Conservation (phyloP, 805 yeast genomes). For the Pichia ethanolica region DNA sequence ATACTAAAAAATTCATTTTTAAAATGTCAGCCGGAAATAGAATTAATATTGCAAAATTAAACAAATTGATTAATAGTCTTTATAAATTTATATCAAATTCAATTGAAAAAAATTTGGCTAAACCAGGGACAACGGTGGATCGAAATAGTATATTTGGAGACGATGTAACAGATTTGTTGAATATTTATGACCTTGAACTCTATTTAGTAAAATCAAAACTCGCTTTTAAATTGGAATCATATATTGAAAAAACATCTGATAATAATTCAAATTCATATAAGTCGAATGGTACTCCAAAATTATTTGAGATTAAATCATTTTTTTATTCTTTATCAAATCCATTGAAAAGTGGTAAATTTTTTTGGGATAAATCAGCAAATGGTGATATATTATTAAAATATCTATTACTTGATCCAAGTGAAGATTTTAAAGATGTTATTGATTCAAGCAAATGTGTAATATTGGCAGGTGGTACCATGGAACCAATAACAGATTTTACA, state of each 20-base stretch:
- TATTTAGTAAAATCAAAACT: slow-evolving; percentile 65
- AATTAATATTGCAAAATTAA: slow-evolving; percentile 56
- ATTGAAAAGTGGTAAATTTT: slow-evolving; percentile 66
- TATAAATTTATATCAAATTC: slow-evolving; percentile 37
- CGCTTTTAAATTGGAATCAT: slow-evolving; percentile 76
- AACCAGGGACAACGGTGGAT: slow-evolving; percentile 49
- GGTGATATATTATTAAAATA: slow-evolving; percentile 44
- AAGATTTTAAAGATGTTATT: slow-evolving; percentile 57
- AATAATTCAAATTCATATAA: slow-evolving; percentile 7
- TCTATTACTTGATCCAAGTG: slow-evolving; percentile 73
- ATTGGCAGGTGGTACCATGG: slow-evolving; percentile 94
- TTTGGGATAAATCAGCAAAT: slow-evolving; percentile 43
- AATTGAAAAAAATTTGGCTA: slow-evolving; percentile 23
- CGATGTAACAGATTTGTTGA: slow-evolving; percentile 62
- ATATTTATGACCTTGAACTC: slow-evolving; percentile 56
- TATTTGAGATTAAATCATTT: slow-evolving; percentile 62
- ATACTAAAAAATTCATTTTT: slow-evolving; percentile 52
- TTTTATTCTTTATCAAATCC: slow-evolving; percentile 64
- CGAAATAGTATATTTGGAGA: slow-evolving; percentile 46
- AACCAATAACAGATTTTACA: slow-evolving; percentile 68
- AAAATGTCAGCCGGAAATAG: slow-evolving; percentile 67
- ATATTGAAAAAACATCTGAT: slow-evolving; percentile 33
- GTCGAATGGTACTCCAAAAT: slow-evolving; percentile 37
- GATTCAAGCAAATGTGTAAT: slow-evolving; percentile 62
- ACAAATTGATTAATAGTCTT: slow-evolving; percentile 48